These are phyloP conservation scores for Phlebopus sp. DNA, from an alignment of 1,284 basidiomycete species.

Conservation along the genomic window DNA sequence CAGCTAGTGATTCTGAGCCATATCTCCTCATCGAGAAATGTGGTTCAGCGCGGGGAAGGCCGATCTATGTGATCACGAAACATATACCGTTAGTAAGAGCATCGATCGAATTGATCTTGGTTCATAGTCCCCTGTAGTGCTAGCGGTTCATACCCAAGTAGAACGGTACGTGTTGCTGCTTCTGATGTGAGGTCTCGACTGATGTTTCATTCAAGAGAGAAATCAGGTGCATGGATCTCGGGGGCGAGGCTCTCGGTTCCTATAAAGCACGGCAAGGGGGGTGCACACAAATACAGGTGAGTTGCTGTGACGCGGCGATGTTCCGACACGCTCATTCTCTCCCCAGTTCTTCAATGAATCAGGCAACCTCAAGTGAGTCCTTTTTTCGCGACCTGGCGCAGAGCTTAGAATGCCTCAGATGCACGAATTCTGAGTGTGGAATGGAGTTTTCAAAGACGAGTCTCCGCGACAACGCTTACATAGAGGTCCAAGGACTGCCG, in stretches of 20 bases:
- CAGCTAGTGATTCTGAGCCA: conserved; percentile 33
- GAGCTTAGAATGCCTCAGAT: conserved; percentile 23
- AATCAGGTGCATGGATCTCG: conserved; percentile 44
- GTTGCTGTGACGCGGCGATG: conserved; percentile 7
- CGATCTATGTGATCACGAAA: conserved; percentile 44
- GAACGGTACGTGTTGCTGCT: conserved; percentile 27
- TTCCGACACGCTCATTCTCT: conserved; percentile 7
- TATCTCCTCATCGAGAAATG: conserved; percentile 41
- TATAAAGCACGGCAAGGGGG: conserved; percentile 42
- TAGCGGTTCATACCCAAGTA: conserved; percentile 29
- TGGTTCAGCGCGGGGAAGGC: conserved; percentile 38
- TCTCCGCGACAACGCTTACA: conserved; percentile 41
- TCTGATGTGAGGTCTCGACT: conserved; percentile 4
- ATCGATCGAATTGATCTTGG: conserved; percentile 5
- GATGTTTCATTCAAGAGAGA: conserved; percentile 31
- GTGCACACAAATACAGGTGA: conserved; percentile 42
- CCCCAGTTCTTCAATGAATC: conserved; percentile 42
- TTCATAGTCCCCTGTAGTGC: conserved; percentile 25
- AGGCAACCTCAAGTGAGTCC: conserved; percentile 36
- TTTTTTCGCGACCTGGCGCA: conserved; percentile 7
- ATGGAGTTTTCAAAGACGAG: conserved; percentile 40
- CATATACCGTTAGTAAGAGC: conserved; percentile 38
- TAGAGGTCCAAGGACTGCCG: conserved; percentile 38
- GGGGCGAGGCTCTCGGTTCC: conserved; percentile 37
- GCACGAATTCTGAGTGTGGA: conserved; percentile 37